phyloP scores from a whole-genome alignment of 164 flowering plant species.

The Pachysandra terminalis region DNA sequence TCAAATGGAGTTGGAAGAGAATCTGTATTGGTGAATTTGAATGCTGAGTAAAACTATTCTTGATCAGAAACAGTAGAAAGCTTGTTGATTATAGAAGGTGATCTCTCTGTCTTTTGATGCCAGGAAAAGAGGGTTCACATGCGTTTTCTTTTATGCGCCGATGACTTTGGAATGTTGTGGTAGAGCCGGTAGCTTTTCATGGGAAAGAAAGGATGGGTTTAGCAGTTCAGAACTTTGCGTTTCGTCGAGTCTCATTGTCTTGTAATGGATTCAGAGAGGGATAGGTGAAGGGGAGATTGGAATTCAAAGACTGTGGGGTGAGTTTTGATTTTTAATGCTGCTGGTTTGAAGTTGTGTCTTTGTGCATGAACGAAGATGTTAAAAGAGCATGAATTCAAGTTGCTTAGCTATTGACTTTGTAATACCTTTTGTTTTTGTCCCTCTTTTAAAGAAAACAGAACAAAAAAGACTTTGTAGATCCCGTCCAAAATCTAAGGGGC shows the following conservation, averaged over 20 bases:
- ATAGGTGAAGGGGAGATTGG: not conserved
- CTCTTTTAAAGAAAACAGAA: no score
- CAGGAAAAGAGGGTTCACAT: slow-evolving; percentile 3
- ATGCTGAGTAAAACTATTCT: no score
- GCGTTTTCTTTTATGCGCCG: slow-evolving; percentile 2
- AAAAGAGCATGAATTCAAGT: no score
- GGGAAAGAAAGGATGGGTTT: slow-evolving; percentile 11
- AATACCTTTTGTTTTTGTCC: not conserved
- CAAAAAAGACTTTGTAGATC: no score
- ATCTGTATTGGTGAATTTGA: not conserved
- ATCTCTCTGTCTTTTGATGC: slow-evolving; percentile 10
- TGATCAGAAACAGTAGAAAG: not conserved
- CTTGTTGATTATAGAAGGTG: not conserved
- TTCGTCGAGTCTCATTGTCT: slow-evolving; percentile 11
- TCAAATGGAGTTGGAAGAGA: not conserved
- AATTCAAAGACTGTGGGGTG: slow-evolving; percentile 3
- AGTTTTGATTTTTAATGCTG: no score
- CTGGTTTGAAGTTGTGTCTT: no score
- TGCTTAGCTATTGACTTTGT: no score
- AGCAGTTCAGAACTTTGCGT: no score
- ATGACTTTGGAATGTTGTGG: slow-evolving; percentile 4
- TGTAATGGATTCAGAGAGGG: slow-evolving; percentile 2
- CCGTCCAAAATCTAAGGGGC: no score
- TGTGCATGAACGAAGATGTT: not conserved
- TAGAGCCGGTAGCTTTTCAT: slow-evolving; percentile 9